A percentile compares a stretch with the other conserved stretches of the same genome.
phyloP scores from a whole-genome alignment of 441 rosid genomes.

The Eutrema salsugineum region DNA sequence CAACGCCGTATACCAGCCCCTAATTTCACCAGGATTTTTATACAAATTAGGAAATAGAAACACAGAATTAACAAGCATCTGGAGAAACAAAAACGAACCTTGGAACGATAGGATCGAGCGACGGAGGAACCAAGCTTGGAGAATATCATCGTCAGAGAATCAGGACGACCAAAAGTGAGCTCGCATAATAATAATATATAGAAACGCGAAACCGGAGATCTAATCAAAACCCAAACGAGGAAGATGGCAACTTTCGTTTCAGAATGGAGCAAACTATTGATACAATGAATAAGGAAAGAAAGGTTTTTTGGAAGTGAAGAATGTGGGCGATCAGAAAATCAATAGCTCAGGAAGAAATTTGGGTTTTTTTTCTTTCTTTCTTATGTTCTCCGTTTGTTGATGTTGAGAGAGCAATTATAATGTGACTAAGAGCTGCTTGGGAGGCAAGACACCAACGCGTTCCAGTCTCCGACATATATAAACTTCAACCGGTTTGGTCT shows the following conservation, averaged over 20 bases:
- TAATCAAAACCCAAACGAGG: background rate
- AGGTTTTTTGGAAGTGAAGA: background rate
- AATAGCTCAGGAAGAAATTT: background rate
- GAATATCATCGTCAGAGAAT: conserved; percentile 45
- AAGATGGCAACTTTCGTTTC: conserved; percentile 8
- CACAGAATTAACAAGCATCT: conserved; percentile 1
- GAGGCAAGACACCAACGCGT: conserved; percentile 27
- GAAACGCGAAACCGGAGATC: conserved; percentile 8
- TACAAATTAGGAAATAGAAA: background rate
- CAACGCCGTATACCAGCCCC: conserved; percentile 39
- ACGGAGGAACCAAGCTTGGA: conserved; percentile 53
- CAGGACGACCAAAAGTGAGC: conserved; percentile 15
- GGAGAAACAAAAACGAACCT: conserved; percentile 28
- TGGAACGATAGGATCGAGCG: conserved; percentile 53
- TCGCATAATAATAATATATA: conserved; percentile 12
- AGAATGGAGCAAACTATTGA: background rate
- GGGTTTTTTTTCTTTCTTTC: background rate
- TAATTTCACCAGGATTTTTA: background rate
- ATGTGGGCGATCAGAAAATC: background rate
- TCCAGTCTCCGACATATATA: conserved; percentile 8
- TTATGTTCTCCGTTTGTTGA: background rate
- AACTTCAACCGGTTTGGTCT: conserved; percentile 15
- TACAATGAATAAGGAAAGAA: background rate
- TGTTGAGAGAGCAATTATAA: background rate
- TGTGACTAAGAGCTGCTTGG: conserved; percentile 11